Percentiles rank a stretch among this genome's conserved stretches.
Conservation (phyloP, 2,329 filamentous ascomycete genomes). For the Diaporthe batatas region DNA sequence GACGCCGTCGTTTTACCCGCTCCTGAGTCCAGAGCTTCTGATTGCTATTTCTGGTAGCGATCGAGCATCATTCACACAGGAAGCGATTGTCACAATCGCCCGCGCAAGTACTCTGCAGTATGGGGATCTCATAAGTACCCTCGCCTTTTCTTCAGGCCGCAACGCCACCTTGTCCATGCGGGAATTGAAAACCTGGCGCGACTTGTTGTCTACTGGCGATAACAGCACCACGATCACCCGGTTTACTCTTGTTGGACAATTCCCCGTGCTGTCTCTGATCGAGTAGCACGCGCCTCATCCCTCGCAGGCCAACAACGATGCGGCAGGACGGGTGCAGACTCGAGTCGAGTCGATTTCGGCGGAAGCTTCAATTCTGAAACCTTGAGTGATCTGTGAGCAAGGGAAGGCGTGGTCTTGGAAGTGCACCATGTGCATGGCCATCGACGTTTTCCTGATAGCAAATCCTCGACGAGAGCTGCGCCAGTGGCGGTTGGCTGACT, state of each 20-base stretch:
- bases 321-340: background rate
- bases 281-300: constrained; percentile 32
- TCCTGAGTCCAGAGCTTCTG: constrained; percentile 17
- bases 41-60: constrained; percentile 30
- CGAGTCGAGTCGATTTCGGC: background rate
- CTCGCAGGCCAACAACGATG: constrained; percentile 22
- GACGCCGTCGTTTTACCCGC: constrained; percentile 30
- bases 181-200: background rate
- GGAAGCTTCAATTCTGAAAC: background rate
- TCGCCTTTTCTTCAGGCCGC: background rate
- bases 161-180: background rate
- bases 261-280: constrained; percentile 37
- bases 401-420: background rate
- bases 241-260: background rate
- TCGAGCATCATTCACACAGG: background rate
- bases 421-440: background rate
- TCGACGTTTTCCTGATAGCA: background rate
- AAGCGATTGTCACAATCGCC: background rate
- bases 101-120: background rate
- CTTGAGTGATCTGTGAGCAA: background rate
- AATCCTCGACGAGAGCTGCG: background rate
- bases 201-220: background rate
- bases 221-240: background rate
- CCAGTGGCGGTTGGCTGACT: background rate
- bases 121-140: background rate